Evolutionary conservation across 2,329 filamentous ascomycete genomes (phyloP).

Genomic region (Colletotrichum incanum): DNA sequence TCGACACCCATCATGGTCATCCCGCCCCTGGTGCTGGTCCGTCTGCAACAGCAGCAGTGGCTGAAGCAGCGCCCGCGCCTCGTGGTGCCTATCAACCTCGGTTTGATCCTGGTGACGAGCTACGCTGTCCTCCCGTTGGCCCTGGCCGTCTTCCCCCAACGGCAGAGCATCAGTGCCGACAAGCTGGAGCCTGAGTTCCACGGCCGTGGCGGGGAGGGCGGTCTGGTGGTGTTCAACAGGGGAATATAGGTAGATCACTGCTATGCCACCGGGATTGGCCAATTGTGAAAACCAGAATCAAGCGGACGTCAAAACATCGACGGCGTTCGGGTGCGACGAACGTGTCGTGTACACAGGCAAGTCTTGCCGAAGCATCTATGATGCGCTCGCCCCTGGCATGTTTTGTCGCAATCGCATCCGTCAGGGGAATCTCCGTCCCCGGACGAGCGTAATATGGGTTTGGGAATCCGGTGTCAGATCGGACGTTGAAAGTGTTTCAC

Average conservation of each 20-base stretch:
- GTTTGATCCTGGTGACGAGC: slow-evolving; percentile 87
- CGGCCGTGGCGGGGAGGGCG: slow-evolving; percentile 82
- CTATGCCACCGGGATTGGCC: background rate
- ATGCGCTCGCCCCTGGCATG: background rate
- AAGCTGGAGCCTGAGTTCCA: slow-evolving; percentile 90
- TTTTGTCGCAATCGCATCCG: slow-evolving; percentile 9
- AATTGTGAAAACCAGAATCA: slow-evolving; percentile 9
- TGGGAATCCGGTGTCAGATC: slow-evolving; percentile 37
- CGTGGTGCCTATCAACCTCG: slow-evolving; percentile 88
- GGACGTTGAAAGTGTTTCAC: slow-evolving; percentile 36
- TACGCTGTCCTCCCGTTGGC: slow-evolving; percentile 92
- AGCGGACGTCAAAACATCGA: slow-evolving; percentile 1
- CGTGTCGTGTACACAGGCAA: slow-evolving; percentile 8
- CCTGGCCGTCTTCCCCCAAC: slow-evolving; percentile 91
- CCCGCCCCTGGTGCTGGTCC: slow-evolving; percentile 87
- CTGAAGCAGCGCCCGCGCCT: slow-evolving; percentile 82
- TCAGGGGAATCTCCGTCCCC: slow-evolving; percentile 15
- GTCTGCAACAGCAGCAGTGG: slow-evolving; percentile 88
- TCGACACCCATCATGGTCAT: slow-evolving; percentile 98
- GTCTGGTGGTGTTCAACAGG: slow-evolving; percentile 95
- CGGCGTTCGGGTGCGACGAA: slow-evolving; percentile 2
- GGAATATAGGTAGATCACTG: slow-evolving; percentile 74
- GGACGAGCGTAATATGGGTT: slow-evolving; percentile 16
- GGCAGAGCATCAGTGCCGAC: slow-evolving; percentile 83
- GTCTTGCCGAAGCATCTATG: slow-evolving; percentile 17